Evolutionary conservation across 306 rosid genomes (phyloP).

Genomic region (Cucurbita maxima): DNA sequence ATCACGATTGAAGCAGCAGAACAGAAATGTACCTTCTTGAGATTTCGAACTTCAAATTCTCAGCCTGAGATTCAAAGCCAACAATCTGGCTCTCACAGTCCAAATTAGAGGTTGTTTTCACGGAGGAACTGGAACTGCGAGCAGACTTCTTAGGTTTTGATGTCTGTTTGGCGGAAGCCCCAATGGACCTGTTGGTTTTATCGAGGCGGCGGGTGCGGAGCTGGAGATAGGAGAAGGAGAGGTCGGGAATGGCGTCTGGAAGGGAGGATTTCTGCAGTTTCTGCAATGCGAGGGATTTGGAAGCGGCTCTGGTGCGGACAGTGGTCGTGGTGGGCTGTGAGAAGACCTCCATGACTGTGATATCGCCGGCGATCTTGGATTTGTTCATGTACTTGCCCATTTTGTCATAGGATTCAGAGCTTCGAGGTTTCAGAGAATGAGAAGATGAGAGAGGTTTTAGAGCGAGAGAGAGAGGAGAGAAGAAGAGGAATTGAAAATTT

Average conservation of each 20-base stretch:
- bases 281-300: conserved; percentile 52
- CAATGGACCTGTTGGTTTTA: not conserved
- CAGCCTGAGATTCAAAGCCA: conserved; percentile 1
- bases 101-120: conserved; percentile 9
- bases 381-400: conserved; percentile 84
- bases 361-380: conserved; percentile 41
- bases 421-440: not conserved
- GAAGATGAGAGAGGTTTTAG: not conserved
- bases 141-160: not conserved
- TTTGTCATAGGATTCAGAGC: not conserved
- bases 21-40: conserved; percentile 36
- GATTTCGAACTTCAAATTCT: conserved; percentile 31
- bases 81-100: not conserved
- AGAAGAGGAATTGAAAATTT: not conserved
- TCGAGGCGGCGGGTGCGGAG: conserved; percentile 79
- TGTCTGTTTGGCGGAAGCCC: conserved; percentile 8
- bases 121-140: conserved; percentile 15
- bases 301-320: conserved; percentile 53
- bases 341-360: conserved; percentile 42
- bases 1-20: not conserved
- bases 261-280: conserved; percentile 24
- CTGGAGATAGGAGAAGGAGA: conserved; percentile 47
- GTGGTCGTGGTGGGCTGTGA: conserved; percentile 26
- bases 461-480: not conserved
- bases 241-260: conserved; percentile 5